Evolutionary conservation across 192 early-diverging fungal species (phyloP), one percentile per base, ranked within the genome.

Genomic region (Pilaira anomala): DNA sequence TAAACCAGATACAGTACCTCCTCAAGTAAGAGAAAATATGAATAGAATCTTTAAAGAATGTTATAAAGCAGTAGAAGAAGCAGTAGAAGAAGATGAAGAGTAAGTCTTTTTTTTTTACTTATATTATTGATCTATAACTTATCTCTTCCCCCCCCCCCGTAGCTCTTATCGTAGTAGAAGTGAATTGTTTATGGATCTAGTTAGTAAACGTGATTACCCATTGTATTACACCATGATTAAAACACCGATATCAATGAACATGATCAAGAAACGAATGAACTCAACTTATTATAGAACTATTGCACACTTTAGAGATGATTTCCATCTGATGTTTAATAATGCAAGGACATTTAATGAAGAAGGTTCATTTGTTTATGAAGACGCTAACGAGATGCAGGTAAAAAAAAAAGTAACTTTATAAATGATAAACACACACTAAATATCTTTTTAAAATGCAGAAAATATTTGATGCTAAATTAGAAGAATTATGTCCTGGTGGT

Each of bases 261-360:
- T 83, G 58, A 98, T 98, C 71, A 79, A 88, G 58, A 78, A 81
- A 59, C 82, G 88, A 24, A 85, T 95, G 63, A 83, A 85, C 62
- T 84, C 75, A 8, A 73, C 80, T 42, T 77, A 82, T 60, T 98
- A 98, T 73, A 76, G 79, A 36, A 69, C 72, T 14, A 69, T 86
- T 5, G 46, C 66, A 1, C 78, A 86, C 61, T 96, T 95, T 73
- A 77, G 82, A 51, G 80, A 83, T 19, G 97, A 98, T 73, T 92
- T 93, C 64, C 73, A 85, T 60, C 78, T 89, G n/a, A 94, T 99
- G 90, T 94, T 93, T 62, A 67, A 89, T 71, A 98, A 98, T 63
- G 97, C 97, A 7, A 85, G 85, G 65, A 89, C 80, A 3, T 98
- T 93, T 74, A 98, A 98, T 71, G 79, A 90, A 71, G 90, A 94